Percentiles rank a stretch among this genome's conserved stretches.
phyloP scores from a whole-genome alignment of 345 rosid genomes.

The Aurinia saxatilis region DNA sequence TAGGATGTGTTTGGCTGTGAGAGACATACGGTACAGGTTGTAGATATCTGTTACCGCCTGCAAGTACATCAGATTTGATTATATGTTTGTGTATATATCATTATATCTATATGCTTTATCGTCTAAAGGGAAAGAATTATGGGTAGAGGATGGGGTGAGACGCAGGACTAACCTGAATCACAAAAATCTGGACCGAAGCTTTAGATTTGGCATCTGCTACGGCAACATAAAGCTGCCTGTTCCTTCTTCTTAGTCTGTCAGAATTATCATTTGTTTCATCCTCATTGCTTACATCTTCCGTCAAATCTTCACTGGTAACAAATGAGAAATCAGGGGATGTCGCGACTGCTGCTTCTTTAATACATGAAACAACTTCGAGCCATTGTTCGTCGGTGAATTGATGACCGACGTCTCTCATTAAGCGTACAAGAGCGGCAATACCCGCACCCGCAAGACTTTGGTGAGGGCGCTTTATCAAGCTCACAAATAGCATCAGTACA shows the following conservation, averaged over 20 bases:
- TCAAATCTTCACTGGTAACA: slow-evolving; percentile 36
- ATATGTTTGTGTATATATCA: background rate
- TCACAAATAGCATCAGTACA: slow-evolving; percentile 69
- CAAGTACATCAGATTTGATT: background rate
- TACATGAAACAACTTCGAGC: slow-evolving; percentile 72
- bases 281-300: slow-evolving; percentile 25
- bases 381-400: slow-evolving; percentile 81
- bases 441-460: slow-evolving; percentile 95
- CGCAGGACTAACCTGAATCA: slow-evolving; percentile 58
- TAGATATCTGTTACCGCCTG: slow-evolving; percentile 92
- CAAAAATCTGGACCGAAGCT: slow-evolving; percentile 76
- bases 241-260: slow-evolving; percentile 31
- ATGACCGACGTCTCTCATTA: slow-evolving; percentile 86
- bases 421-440: slow-evolving; percentile 81
- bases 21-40: slow-evolving; percentile 53
- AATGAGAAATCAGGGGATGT: slow-evolving; percentile 73
- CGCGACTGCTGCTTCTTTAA: slow-evolving; percentile 72
- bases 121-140: background rate
- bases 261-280: slow-evolving; percentile 32
- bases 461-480: slow-evolving; percentile 87
- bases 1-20: slow-evolving; percentile 51
- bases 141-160: background rate
- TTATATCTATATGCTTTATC: background rate
- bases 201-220: slow-evolving; percentile 75
- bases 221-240: slow-evolving; percentile 44